Evolutionary conservation across 2,329 filamentous ascomycete genomes (phyloP).

Genomic region (Drechslerella coelobrocha): DNA sequence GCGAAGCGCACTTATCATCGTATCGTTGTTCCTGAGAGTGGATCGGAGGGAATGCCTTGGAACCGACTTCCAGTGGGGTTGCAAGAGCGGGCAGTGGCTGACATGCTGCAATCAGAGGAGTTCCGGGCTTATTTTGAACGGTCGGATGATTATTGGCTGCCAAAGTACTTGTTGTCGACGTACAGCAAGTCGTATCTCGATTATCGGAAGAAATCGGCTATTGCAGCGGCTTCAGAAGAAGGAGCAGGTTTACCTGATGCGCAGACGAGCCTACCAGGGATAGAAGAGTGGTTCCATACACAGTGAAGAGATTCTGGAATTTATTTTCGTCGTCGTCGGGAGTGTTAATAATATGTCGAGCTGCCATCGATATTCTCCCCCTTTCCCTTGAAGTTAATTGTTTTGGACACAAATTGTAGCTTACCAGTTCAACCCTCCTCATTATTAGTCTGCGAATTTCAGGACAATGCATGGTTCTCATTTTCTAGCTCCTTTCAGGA

Average conservation of each 20-base stretch:
- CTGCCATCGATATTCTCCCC: too few relatives aligned
- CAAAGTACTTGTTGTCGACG: neutral
- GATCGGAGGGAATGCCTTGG: neutral
- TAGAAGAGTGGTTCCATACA: neutral
- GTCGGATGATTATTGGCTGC: constrained; percentile 6
- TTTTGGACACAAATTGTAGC: too few relatives aligned
- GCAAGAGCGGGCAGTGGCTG: neutral
- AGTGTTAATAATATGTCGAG: too few relatives aligned
- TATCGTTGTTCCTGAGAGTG: neutral
- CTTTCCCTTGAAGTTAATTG: too few relatives aligned
- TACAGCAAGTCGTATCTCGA: constrained; percentile 8
- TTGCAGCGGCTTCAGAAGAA: neutral
- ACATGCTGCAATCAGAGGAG: neutral
- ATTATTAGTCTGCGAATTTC: too few relatives aligned
- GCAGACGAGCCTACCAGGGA: neutral
- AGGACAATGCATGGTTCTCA: too few relatives aligned
- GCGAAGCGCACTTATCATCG: constrained; percentile 3
- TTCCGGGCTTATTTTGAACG: neutral
- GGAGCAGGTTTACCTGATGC: neutral
- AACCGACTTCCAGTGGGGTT: neutral
- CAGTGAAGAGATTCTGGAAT: neutral
- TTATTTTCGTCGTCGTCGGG: too few relatives aligned
- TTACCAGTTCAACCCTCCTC: too few relatives aligned
- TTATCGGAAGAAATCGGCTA: neutral
- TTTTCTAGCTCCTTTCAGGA: too few relatives aligned